Base-by-base conservation (phyloP, 1,284 basidiomycete species). In the Tilletia setariae region DNA sequence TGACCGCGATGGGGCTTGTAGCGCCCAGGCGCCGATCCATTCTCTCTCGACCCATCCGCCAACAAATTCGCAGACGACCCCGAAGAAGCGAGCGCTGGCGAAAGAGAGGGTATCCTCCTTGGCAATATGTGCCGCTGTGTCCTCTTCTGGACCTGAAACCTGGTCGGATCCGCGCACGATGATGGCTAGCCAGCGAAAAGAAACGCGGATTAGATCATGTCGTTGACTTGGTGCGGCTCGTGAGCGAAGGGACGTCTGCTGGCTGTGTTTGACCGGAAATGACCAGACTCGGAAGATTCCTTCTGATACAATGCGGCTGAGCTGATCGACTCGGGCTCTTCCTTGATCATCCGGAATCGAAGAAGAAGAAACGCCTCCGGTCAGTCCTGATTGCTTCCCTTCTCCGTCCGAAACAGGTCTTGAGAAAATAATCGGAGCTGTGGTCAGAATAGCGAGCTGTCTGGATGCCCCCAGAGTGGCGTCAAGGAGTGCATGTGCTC, bases 211-310 rank as follows among this genome's bases (percentile, higher is more conserved):
- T 7, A 61, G 30, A 15, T 61, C 56, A 30, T 61, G 56, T 32
- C 56, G 56, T 30, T 35, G 28, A 30, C 56, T 61, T 6, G 35
- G 35, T 11, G 35, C 6, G 6, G 56, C 9, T 32, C 32, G 23
- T 61, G 7, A n/a, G 32, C 56, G 30, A 11, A 13, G 16, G 28
- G 9, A n/a, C 7, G 56, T 21, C 13, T 25, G n/a, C 7, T 3
- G 13, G 51, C 11, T 15, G 51, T 21, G 19, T 7, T 30, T 28
- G 21, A 61, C 32, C 7, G 56, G 56, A 30, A 61, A 61, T 9
- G 56, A 61, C 56, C 56, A 61, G 56, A 61, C 28, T n/a, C 32
- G 28, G 28, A 61, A 61, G 56, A 61, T 61, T 11, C 56, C 56
- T 2, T 61, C 28, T 16, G 28, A 32, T 2, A 61, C 6, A 30